Evolutionary conservation across 768 basidiomycete species (phyloP), one percentile per base, ranked within the genome.

Genomic region (Sutorius australiensis): DNA sequence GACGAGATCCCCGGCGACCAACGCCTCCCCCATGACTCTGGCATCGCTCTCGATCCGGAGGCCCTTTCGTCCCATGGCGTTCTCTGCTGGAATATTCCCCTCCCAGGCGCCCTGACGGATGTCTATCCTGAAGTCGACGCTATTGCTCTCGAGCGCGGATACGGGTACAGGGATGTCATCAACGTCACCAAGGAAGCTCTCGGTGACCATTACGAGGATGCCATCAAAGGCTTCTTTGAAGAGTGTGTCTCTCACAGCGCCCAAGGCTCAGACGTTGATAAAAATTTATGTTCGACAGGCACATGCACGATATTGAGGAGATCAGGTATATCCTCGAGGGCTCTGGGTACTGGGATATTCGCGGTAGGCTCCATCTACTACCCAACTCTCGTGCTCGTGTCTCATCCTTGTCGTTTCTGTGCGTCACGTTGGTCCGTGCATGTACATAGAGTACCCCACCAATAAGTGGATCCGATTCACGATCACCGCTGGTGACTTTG

Each of bases 271-370:
- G 24, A 24, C 24, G 24, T 4, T 24, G 24, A 24, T 24, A 24
- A 24, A 24, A 24, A 24, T 24, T 24, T 24, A 24, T 24, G 24
- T 24, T 24, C 4, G 24, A 24, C 24, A 91, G 90, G 62, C 93
- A 97, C 62, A 80, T 98, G 77, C 95, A 97, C 61, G 92, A 97
- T 68, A 94, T 97, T 61, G 94, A 98, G 64, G 94, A 98, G 71
- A 95, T 95, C 64, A 78, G 94, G 8, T 98, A 90, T 62, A 83
- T 95, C 60, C 77, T 92, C 37, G 76, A 79, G 1, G 95, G 95
- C n/a, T 83, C 81, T 34, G 94, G 92, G 0, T 98, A 84, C 77
- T 98, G 95, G 65, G 95, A 98, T 61, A 81, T 98, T 38, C 80
- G 93, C 53, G 90, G 90, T 90, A 59, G 50, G 83, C 61, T 21